Evolutionary conservation across 2,329 filamentous ascomycete genomes (phyloP).

Genomic region (Hypoxylon sp.): DNA sequence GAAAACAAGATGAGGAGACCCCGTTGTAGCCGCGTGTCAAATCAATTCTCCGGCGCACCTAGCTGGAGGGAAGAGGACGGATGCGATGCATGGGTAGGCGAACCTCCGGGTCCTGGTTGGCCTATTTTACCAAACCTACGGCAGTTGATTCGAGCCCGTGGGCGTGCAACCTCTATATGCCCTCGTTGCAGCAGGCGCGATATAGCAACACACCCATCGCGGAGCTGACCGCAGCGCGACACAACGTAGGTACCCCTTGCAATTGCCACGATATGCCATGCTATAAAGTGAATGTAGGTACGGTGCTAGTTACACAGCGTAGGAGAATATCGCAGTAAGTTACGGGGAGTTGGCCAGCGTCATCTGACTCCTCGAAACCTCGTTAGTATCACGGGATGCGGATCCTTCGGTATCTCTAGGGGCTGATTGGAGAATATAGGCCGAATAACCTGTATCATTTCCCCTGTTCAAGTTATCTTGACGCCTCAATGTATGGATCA

Average conservation of each 20-base stretch:
- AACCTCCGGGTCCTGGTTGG: conserved; percentile 36
- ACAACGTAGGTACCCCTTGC: conserved; percentile 36
- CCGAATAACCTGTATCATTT: neutral
- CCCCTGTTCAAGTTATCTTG: conserved; percentile 5
- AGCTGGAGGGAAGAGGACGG: too few relatives aligned
- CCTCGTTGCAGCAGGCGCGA: conserved; percentile 17
- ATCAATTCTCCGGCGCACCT: conserved; percentile 42
- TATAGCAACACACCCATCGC: conserved; percentile 27
- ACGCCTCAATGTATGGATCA: conserved; percentile 14
- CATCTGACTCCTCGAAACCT: conserved; percentile 28
- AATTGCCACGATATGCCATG: conserved; percentile 17
- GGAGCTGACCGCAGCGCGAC: conserved; percentile 24
- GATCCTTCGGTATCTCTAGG: conserved; percentile 22
- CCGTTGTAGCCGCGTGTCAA: conserved; percentile 38
- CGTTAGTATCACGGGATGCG: conserved; percentile 25
- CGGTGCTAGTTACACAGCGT: conserved; percentile 20
- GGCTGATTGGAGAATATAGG: conserved; percentile 22
- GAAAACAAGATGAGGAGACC: conserved; percentile 29
- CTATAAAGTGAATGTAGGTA: conserved; percentile 14
- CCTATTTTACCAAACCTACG: conserved; percentile 33
- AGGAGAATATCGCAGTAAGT: conserved; percentile 25
- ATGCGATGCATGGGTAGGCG: conserved; percentile 30
- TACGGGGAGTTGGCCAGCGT: conserved; percentile 27
- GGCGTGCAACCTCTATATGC: conserved; percentile 26
- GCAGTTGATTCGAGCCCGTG: conserved; percentile 32